These are phyloP conservation scores for Penicillium flavigenum DNA, from an alignment of 495 filamentous ascomycete genomes.

Conservation along the genomic window DNA sequence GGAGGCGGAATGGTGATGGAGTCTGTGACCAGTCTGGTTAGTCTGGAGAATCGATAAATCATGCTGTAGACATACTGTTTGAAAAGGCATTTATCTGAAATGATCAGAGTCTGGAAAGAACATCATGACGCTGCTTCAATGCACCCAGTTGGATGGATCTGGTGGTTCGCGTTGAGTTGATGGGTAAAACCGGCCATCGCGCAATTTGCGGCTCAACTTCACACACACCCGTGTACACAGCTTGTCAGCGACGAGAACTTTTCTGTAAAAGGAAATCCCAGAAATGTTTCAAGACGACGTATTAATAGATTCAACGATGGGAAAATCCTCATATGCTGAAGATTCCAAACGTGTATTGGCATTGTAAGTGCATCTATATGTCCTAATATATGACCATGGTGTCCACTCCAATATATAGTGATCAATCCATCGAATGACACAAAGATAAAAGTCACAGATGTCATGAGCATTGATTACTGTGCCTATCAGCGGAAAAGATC, in stretches of 20 bases:
- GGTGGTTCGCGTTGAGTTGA: constrained; percentile 3
- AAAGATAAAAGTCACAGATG: no score
- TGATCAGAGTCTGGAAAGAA: not conserved
- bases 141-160: not conserved
- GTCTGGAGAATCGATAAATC: not conserved
- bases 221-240: not conserved
- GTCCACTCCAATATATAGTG: no score
- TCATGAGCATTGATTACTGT: no score
- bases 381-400: no score
- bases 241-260: not conserved
- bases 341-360: no score
- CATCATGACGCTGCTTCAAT: not conserved
- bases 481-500: no score
- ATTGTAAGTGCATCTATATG: no score
- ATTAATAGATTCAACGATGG: not conserved
- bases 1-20: constrained; percentile 37
- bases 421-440: no score
- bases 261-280: not conserved
- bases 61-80: constrained; percentile 9
- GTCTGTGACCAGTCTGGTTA: constrained; percentile 20
- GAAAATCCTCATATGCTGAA: not conserved
- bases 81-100: constrained; percentile 21
- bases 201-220: not conserved
- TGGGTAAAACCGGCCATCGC: constrained; percentile 4
- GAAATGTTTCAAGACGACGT: not conserved